Evolutionary conservation across 2,329 filamentous ascomycete species (phyloP).

Genomic region (Penicillium sp.): DNA sequence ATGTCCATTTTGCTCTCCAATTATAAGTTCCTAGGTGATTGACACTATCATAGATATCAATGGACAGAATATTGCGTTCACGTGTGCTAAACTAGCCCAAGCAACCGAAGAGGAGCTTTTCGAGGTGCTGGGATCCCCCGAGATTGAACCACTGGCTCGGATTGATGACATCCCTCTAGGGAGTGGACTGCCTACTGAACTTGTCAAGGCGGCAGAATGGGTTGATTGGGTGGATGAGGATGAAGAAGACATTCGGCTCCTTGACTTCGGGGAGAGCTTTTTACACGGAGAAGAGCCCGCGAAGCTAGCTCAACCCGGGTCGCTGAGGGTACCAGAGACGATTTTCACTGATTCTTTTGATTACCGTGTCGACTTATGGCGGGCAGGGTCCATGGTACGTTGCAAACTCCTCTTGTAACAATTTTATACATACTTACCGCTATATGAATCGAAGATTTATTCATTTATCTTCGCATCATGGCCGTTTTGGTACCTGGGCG

Average conservation of each 20-base stretch:
- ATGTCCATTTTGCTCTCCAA: slow-evolving; percentile 4
- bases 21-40: neutral
- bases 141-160: slow-evolving; percentile 19
- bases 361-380: slow-evolving; percentile 37
- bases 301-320: slow-evolving; percentile 24
- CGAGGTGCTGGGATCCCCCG: slow-evolving; percentile 17
- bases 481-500: slow-evolving; percentile 21
- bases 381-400: slow-evolving; percentile 26
- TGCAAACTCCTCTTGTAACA: neutral
- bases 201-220: slow-evolving; percentile 29
- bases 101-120: slow-evolving; percentile 20
- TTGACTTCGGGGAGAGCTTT: slow-evolving; percentile 29
- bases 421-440: neutral
- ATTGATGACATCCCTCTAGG: slow-evolving; percentile 24
- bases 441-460: slow-evolving; percentile 20
- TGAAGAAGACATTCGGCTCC: slow-evolving; percentile 25
- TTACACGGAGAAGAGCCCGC: slow-evolving; percentile 20
- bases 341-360: slow-evolving; percentile 33
- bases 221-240: slow-evolving; percentile 28
- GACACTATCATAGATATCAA: slow-evolving; percentile 27
- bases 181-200: slow-evolving; percentile 22
- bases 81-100: slow-evolving; percentile 12
- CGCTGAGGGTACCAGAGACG: slow-evolving; percentile 32
- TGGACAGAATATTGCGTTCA: slow-evolving; percentile 30
- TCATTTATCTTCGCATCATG: slow-evolving; percentile 18